Conservation (phyloP, 2,329 filamentous ascomycete species). For the Alternaria sp. region DNA sequence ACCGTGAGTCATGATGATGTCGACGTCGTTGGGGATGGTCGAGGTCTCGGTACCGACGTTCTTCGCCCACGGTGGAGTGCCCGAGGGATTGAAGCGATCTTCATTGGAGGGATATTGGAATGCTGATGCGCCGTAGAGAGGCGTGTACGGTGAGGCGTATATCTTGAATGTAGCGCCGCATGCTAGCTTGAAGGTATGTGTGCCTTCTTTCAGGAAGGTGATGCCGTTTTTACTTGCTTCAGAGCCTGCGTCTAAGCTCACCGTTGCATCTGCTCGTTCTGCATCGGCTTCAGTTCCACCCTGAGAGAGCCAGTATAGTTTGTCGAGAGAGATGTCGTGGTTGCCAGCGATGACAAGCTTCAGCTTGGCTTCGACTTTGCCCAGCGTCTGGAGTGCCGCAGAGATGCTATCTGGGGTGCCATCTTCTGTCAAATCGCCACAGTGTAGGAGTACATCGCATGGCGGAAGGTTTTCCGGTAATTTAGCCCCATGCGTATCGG, state of each 20-base stretch:
- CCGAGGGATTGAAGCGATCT: slow-evolving; percentile 58
- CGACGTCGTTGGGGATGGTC: slow-evolving; percentile 49
- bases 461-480: slow-evolving; percentile 50
- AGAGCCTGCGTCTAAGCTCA: slow-evolving; percentile 47
- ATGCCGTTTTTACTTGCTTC: slow-evolving; percentile 54
- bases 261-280: slow-evolving; percentile 8
- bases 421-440: slow-evolving; percentile 62
- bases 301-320: slow-evolving; percentile 41
- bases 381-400: slow-evolving; percentile 53
- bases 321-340: slow-evolving; percentile 65
- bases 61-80: slow-evolving; percentile 23
- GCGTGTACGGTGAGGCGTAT: slow-evolving; percentile 60
- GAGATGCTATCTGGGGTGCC: slow-evolving; percentile 56
- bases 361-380: slow-evolving; percentile 57
- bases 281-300: slow-evolving; percentile 22
- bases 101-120: slow-evolving; percentile 58
- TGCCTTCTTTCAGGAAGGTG: slow-evolving; percentile 60
- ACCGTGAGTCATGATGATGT: slow-evolving; percentile 67
- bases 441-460: slow-evolving; percentile 62
- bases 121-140: slow-evolving; percentile 60
- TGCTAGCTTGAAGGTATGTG: slow-evolving; percentile 52
- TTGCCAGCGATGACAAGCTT: slow-evolving; percentile 68
- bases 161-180: slow-evolving; percentile 58
- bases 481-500: slow-evolving; percentile 47
- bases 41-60: slow-evolving; percentile 23